Conservation (phyloP, 169 alveolate genomes). For the Cryptosporidium ubiquitum region DNA sequence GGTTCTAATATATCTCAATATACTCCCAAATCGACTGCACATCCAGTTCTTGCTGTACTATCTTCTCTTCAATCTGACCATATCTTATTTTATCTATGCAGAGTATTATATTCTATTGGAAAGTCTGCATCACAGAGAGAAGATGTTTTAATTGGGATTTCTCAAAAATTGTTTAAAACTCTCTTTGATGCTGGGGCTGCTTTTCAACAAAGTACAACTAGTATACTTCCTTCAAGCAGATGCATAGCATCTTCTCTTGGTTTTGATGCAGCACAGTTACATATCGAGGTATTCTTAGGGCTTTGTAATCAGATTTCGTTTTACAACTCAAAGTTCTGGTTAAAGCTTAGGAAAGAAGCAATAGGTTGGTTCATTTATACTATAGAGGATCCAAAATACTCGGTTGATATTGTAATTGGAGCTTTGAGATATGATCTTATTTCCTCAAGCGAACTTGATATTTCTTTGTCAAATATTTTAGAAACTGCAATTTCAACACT, state of each 20-base stretch:
- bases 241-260: constrained; percentile 70
- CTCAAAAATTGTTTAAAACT: constrained; percentile 53
- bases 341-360: constrained; percentile 61
- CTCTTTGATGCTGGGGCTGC: constrained; percentile 73
- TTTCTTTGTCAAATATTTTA: constrained; percentile 22
- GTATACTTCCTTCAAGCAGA: constrained; percentile 37
- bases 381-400: constrained; percentile 65
- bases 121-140: constrained; percentile 56
- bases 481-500: constrained; percentile 17
- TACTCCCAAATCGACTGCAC: constrained; percentile 25
- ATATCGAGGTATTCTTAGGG: constrained; percentile 51
- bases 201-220: constrained; percentile 65
- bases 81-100: constrained; percentile 28
- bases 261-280: constrained; percentile 62
- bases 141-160: constrained; percentile 59
- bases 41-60: constrained; percentile 50
- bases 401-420: constrained; percentile 61
- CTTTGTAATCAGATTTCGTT: constrained; percentile 42
- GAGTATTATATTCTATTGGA: constrained; percentile 29
- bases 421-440: constrained; percentile 65
- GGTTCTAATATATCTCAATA: constrained; percentile 16
- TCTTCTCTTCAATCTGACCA: constrained; percentile 59
- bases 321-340: constrained; percentile 26
- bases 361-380: constrained; percentile 66
- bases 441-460: constrained; percentile 11